A percentile compares a stretch with the other conserved stretches of the same genome.
phyloP scores from a whole-genome alignment of 2,329 filamentous ascomycete genomes.

The Talaromyces islandicus region DNA sequence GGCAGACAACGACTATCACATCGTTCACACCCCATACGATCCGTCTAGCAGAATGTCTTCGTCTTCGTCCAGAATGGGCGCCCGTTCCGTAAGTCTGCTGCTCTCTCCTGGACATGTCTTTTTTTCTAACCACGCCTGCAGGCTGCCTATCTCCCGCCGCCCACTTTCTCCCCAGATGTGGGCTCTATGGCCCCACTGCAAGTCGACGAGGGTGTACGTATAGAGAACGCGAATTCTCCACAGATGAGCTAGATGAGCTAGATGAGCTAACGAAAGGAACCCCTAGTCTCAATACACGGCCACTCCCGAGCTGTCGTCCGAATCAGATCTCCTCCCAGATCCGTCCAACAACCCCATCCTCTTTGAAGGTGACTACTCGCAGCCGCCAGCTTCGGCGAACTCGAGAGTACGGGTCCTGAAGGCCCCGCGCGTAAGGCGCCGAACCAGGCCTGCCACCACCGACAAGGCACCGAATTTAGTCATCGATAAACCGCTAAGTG shows the following conservation, averaged over 20 bases:
- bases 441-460: slow-evolving; percentile 10
- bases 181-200: background rate
- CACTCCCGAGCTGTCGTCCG: background rate
- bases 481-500: slow-evolving; percentile 17
- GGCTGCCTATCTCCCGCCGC: background rate
- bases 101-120: background rate
- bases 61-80: background rate
- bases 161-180: slow-evolving; percentile 1
- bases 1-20: background rate
- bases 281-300: background rate
- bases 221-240: background rate
- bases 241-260: background rate
- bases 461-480: slow-evolving; percentile 9
- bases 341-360: background rate
- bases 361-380: background rate
- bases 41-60: background rate
- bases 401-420: slow-evolving; percentile 15
- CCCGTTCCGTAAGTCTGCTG: background rate
- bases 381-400: background rate
- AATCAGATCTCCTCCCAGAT: background rate
- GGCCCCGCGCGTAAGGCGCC: slow-evolving; percentile 15
- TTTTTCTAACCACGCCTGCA: background rate
- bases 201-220: slow-evolving; percentile 5
- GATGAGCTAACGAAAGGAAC: background rate
- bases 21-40: background rate